Evolutionary conservation across 768 basidiomycete genomes (phyloP), one percentile per base, ranked within the genome.

Genomic region (Phaffia tasmanica): DNA sequence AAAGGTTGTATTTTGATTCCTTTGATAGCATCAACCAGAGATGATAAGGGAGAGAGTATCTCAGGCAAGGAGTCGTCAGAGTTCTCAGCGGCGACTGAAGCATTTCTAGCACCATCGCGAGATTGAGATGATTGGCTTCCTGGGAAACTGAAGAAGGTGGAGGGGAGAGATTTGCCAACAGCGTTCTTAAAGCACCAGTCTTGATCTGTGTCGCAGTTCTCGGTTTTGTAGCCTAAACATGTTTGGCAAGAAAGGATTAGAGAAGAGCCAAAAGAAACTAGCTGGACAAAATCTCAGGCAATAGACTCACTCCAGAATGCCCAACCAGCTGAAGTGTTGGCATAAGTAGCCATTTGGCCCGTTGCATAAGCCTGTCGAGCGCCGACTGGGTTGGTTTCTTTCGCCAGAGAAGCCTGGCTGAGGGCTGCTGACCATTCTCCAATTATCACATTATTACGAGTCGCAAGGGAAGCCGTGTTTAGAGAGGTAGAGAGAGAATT

Each of bases 121-220:
- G 35, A 50, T 21, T 48, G 51, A 32, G 25, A 63, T 49, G 56
- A 19, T 67, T 63, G n/a, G 63, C 65, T 55, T 67, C 59, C 51
- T 67, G 77, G 77, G 73, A 82, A 85, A 0, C 81, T 78, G 72
- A 79, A 84, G 75, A 88, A 87, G 14, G 78, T 80, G 4, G 76
- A 69, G 0, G 86, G 85, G 5, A 87, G 79, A 49, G 75, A 79
- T 16, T 77, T 81, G 11, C 82, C 83, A 32, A 86, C 81, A 0
- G 83, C 83, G 3, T 79, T 74, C 62, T 79, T 81, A 79, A 87
- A 86, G 71, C 86, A 87, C 86, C 86, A 87, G 9, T 81, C 84
- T 16, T 79, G 78, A 66, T 86, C 84, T 23, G 76, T 73, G 8
- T 80, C 76, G 68, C 85, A 87, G 11, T 75, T 78, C 71, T 87